These are phyloP conservation scores for Arctostaphylos glauca DNA, from an alignment of 148 eudicot species.

Conservation along the genomic window DNA sequence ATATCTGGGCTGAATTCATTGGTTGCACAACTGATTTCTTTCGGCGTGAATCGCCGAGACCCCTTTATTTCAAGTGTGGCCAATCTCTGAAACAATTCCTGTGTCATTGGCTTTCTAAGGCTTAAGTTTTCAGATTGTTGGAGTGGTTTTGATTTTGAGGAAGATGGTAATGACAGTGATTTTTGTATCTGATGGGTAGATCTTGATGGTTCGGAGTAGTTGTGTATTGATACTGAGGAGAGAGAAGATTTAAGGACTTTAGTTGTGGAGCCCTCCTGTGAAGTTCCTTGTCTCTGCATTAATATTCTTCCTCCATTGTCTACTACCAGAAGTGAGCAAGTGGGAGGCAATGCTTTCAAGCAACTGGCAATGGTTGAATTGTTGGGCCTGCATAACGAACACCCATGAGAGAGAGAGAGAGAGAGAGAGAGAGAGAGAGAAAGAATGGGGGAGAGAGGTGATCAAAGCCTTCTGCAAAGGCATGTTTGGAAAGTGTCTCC, in stretches of 20 bases:
- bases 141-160: slow-evolving; percentile 22
- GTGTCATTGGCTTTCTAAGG: background rate
- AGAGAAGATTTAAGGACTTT: slow-evolving; percentile 17
- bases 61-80: slow-evolving; percentile 28
- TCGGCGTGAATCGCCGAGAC: slow-evolving; percentile 13
- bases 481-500: no score
- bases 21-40: slow-evolving; percentile 26
- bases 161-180: slow-evolving; percentile 30
- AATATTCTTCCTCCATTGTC: slow-evolving; percentile 31
- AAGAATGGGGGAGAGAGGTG: background rate
- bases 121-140: slow-evolving; percentile 8
- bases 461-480: no score
- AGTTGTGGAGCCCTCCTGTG: slow-evolving; percentile 29
- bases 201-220: background rate
- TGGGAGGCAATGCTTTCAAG: slow-evolving; percentile 39
- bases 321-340: slow-evolving; percentile 35
- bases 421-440: background rate
- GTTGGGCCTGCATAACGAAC: slow-evolving; percentile 23
- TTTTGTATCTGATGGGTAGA: slow-evolving; percentile 20
- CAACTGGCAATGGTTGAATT: slow-evolving; percentile 16
- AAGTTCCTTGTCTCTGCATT: slow-evolving; percentile 32
- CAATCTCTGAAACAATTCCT: slow-evolving; percentile 22
- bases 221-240: slow-evolving; percentile 18
- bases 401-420: slow-evolving; percentile 9
- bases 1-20: slow-evolving; percentile 20